phyloP scores from a whole-genome alignment of 306 rosid species.

The Cucumis cinereus region DNA sequence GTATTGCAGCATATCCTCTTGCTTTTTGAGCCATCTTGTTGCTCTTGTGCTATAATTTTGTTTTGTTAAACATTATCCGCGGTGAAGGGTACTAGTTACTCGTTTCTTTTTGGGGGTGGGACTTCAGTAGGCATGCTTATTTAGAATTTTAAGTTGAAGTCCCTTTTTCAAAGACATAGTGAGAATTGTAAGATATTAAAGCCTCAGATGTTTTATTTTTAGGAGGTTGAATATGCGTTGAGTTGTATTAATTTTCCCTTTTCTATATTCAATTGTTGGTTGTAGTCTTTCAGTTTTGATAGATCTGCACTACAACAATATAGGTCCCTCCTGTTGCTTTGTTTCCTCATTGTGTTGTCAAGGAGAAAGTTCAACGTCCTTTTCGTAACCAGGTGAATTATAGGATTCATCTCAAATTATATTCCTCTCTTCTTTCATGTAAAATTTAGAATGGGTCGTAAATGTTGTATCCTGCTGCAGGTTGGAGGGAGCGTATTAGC shows the following conservation, averaged over 20 bases:
- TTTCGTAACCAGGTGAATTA: slow-evolving; percentile 65
- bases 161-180: not conserved
- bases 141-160: not conserved
- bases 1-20: slow-evolving; percentile 21
- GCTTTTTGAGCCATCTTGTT: not conserved
- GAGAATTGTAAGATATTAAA: not conserved
- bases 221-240: not conserved
- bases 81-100: not conserved
- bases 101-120: not conserved
- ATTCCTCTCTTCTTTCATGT: not conserved
- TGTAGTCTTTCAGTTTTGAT: not conserved
- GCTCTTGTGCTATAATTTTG: not conserved
- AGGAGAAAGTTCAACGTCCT: slow-evolving; percentile 64
- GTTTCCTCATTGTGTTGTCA: slow-evolving; percentile 61
- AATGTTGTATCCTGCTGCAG: slow-evolving; percentile 23
- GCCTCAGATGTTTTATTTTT: not conserved
- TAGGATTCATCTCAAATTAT: not conserved
- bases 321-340: slow-evolving; percentile 83
- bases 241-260: slow-evolving; percentile 8
- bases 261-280: not conserved
- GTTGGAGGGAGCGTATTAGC: slow-evolving; percentile 90
- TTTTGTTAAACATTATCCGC: not conserved
- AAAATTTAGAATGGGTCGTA: not conserved
- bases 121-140: not conserved
- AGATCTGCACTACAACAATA: slow-evolving; percentile 13